Evolutionary conservation across 2,329 filamentous ascomycete genomes (phyloP).

Genomic region (Bipolaris zeicola): DNA sequence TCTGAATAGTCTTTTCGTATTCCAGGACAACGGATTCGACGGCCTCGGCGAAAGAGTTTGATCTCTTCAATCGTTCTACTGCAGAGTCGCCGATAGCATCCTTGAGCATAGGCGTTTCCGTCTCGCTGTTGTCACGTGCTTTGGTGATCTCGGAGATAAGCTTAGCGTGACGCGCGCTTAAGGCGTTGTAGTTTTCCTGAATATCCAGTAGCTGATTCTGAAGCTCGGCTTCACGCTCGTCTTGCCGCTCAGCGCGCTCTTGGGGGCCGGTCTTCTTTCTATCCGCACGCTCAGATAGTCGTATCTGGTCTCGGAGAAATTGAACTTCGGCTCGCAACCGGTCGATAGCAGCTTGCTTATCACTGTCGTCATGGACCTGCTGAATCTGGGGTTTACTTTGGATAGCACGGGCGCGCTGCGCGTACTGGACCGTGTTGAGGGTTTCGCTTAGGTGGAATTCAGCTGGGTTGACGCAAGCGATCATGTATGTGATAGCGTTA

Average conservation of each 20-base stretch:
- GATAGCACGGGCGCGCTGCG: constrained; percentile 91
- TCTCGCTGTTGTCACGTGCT: constrained; percentile 69
- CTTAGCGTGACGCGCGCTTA: constrained; percentile 93
- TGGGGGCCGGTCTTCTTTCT: constrained; percentile 61
- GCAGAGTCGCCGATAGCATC: constrained; percentile 75
- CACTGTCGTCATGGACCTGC: constrained; percentile 82
- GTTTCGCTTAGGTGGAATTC: constrained; percentile 98
- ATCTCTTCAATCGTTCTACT: constrained; percentile 87
- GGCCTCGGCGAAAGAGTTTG: constrained; percentile 92
- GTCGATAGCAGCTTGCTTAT: constrained; percentile 93
- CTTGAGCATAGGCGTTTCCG: constrained; percentile 64
- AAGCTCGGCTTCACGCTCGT: constrained; percentile 84
- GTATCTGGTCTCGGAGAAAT: constrained; percentile 92
- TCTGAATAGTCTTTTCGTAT: constrained; percentile 98
- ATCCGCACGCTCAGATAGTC: constrained; percentile 74
- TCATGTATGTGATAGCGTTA: constrained; percentile 99
- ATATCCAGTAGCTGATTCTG: constrained; percentile 92
- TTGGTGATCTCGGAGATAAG: constrained; percentile 92
- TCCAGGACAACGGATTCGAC: constrained; percentile 96
- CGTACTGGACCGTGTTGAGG: constrained; percentile 94
- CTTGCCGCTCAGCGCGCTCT: constrained; percentile 78
- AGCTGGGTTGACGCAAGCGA: constrained; percentile 94
- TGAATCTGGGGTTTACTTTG: constrained; percentile 98
- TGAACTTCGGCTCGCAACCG: constrained; percentile 90
- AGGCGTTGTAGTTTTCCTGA: constrained; percentile 91